phyloP scores from a whole-genome alignment of 1,284 basidiomycete genomes.

The Trichosporon ovoides region DNA sequence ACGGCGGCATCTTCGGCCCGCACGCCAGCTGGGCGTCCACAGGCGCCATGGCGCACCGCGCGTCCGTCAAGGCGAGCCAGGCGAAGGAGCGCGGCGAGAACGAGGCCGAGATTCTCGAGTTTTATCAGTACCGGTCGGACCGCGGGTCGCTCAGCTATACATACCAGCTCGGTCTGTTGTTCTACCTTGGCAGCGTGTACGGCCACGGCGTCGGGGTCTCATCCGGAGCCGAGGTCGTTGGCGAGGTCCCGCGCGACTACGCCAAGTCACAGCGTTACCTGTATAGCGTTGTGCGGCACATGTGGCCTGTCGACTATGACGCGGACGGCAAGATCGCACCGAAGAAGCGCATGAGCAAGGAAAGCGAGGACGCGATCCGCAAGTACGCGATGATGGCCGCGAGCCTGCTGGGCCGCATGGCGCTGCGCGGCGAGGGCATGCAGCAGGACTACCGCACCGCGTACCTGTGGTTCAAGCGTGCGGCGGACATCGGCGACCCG shows the following conservation, averaged over 20 bases:
- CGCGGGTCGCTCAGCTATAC: constrained; percentile 79
- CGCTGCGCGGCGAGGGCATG: constrained; percentile 86
- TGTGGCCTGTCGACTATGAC: constrained; percentile 68
- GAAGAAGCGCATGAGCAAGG: constrained; percentile 53
- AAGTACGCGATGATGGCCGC: constrained; percentile 69
- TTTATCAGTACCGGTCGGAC: constrained; percentile 90
- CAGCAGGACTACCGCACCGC: constrained; percentile 70
- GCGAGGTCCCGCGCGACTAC: constrained; percentile 69
- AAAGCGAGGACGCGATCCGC: constrained; percentile 54
- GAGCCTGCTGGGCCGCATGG: constrained; percentile 86
- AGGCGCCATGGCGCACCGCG: constrained; percentile 61
- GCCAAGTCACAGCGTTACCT: constrained; percentile 74
- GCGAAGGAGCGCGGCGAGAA: constrained; percentile 80
- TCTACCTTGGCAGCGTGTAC: constrained; percentile 78
- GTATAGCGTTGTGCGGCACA: constrained; percentile 65
- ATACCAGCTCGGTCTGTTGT: constrained; percentile 82
- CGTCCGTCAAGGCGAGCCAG: constrained; percentile 75
- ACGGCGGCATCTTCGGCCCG: constrained; percentile 85
- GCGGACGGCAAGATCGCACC: constrained; percentile 44
- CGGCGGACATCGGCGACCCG: constrained; percentile 69
- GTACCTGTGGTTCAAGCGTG: constrained; percentile 90
- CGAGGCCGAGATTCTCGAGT: constrained; percentile 86
- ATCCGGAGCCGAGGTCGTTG: constrained; percentile 83
- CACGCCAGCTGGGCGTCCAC: constrained; percentile 65
- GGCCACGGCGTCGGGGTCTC: constrained; percentile 55